Evolutionary conservation across 371 early-diverging fungal genomes (phyloP).

Genomic region (Zychaea mexicana): DNA sequence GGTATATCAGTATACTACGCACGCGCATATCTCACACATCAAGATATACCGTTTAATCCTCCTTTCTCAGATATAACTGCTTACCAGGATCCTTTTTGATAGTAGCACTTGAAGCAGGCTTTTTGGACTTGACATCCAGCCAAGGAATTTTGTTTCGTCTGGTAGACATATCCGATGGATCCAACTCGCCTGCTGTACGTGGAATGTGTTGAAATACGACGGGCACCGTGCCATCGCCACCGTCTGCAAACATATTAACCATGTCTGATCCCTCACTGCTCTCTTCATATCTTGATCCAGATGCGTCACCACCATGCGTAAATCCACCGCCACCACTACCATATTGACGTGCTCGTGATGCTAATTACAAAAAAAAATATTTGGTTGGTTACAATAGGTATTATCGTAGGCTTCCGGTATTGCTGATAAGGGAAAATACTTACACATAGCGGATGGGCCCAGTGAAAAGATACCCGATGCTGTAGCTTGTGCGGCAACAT

Average conservation of each 20-base stretch:
- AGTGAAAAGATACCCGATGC: constrained; percentile 74
- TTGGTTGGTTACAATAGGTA: no score
- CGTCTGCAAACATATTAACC: constrained; percentile 27
- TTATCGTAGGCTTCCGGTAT: no score
- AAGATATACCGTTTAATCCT: not conserved
- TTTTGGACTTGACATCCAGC: constrained; percentile 21
- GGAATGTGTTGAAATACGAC: constrained; percentile 40
- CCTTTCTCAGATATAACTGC: not conserved
- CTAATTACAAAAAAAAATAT: not conserved
- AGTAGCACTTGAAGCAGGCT: not conserved
- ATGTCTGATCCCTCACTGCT: constrained; percentile 32
- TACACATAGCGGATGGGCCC: constrained; percentile 58
- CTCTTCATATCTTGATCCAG: constrained; percentile 23
- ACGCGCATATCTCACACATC: no score
- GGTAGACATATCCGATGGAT: constrained; percentile 39
- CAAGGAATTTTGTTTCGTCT: constrained; percentile 30
- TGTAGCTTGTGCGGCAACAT: constrained; percentile 36
- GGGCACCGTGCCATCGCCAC: constrained; percentile 27
- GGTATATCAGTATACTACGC: not conserved
- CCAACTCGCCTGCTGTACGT: constrained; percentile 37
- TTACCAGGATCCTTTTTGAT: constrained; percentile 3
- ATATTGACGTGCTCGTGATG: constrained; percentile 14
- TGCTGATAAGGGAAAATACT: not conserved
- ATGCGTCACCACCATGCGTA: constrained; percentile 35
- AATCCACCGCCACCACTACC: constrained; percentile 32